Evolutionary conservation across 768 basidiomycete species (phyloP), one percentile per base, ranked within the genome.

Genomic region (Cyathus striatus): DNA sequence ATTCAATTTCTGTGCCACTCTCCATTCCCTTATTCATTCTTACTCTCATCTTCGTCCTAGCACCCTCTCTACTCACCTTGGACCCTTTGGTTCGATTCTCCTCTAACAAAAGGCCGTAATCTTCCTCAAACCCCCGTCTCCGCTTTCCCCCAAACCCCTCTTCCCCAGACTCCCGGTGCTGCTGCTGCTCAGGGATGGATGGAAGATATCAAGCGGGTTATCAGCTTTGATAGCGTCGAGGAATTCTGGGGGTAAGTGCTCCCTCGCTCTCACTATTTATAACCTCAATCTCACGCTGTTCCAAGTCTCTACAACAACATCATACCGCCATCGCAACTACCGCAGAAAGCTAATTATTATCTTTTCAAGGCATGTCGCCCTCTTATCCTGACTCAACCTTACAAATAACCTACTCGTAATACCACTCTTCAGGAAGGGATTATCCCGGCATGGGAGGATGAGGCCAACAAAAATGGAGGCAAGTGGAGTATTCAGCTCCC

Each of bases 401-500:
- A n/a, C n/a, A n/a, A n/a, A n/a, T n/a, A n/a, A n/a, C n/a, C n/a
- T n/a, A n/a, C n/a, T n/a, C n/a, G n/a, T n/a, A n/a, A n/a, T n/a
- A n/a, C n/a, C n/a, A n/a, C 9, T 14, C 25, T 43, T 38, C 55
- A 94, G 91, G 92, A 92, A 55, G 89, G 86, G 21, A 96, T 97
- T 50, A 95, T 95, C 50, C 93, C 93, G 5, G 94, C 94, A 40
- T 96, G 93, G 93, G 94, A 96, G 59, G 94, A 96, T 53, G 85
- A 90, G 37, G 92, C 92, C 16, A 99, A 99, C 69, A 93, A 93
- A 63, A 74, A 87, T 50, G 96, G 96, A 41, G 96, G 96, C 38
- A 99, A 99, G 70, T 99, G 96, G 96, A 88, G 87, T 58, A 92
- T 98, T 48, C 96, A 99, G 63, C 69, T 99, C 18, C 96, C 96